phyloP scores from a whole-genome alignment of 768 basidiomycete species.

The Lactarius psammicola region DNA sequence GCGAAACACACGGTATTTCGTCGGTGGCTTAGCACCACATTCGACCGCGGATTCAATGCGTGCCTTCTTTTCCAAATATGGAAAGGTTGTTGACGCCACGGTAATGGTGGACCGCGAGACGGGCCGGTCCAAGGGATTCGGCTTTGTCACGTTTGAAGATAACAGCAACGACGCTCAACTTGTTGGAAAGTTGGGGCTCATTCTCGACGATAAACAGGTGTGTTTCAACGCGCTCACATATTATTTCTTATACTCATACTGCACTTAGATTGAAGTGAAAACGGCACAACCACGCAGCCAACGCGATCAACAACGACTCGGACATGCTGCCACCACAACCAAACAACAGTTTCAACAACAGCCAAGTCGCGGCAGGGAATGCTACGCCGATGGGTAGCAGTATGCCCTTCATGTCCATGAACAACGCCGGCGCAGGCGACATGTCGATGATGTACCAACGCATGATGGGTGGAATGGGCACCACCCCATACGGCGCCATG shows the following conservation, averaged over 20 bases:
- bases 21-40: conserved; percentile 87
- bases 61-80: conserved; percentile 90
- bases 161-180: conserved; percentile 89
- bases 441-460: conserved; percentile 72
- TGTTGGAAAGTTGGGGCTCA: conserved; percentile 84
- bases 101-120: conserved; percentile 99
- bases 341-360: conserved; percentile 29
- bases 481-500: conserved; percentile 40
- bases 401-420: conserved; percentile 44
- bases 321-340: conserved; percentile 17
- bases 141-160: conserved; percentile 94
- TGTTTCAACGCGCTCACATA: conserved; percentile 32
- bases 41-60: conserved; percentile 95
- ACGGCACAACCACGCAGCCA: conserved; percentile 89
- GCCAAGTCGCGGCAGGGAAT: conserved; percentile 32
- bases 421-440: conserved; percentile 29
- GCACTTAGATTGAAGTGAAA: conserved; percentile 88
- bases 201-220: conserved; percentile 84
- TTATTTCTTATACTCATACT: background rate
- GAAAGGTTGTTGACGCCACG: conserved; percentile 94
- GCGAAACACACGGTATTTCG: conserved; percentile 91
- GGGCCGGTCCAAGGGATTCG: conserved; percentile 93
- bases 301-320: conserved; percentile 58
- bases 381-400: conserved; percentile 34
- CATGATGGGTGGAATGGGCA: conserved; percentile 86